Evolutionary conservation across 176 grass and related monocot species (phyloP), one percentile per base, ranked within the genome.

Genomic region (Oryza meridionalis): DNA sequence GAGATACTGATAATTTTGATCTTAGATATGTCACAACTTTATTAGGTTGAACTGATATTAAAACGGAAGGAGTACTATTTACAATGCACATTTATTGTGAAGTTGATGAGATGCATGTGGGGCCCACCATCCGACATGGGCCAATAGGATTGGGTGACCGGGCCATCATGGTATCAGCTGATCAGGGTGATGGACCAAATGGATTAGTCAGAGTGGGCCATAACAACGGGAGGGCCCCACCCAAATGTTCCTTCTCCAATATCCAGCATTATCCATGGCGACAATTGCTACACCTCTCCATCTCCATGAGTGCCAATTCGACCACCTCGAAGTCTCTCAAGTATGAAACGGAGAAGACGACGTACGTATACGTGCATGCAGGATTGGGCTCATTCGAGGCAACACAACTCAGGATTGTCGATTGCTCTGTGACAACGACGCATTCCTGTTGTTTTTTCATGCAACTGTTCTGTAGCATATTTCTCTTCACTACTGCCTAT

Each of bases 61-160:
- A 3, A 33, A 33, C 4, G 4, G 4, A 37, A 1, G 5, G 42
- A 43, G 1, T 2, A 3, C 1, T 62, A 62, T 24, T 62, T 24
- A 22, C 58, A 10, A n/a, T 0, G 49, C 14, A 5, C 58, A 62
- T 62, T 62, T 62, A 62, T 10, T 62, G 22, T 16, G 15, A 6
- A 2, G 19, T n/a, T 58, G 26, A 67, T 68, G 77, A 49, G 62
- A 67, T 9, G 42, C 25, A 2, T 13, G 58, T 14, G 0, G 58
- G 12, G n/a, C 25, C 40, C 74, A 14, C 29, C 17, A 14, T 50
- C 42, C 65, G 44, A 53, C 45, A 35, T 65, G 12, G 37, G 15
- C 27, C 71, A 40, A 75, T 37, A 7, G 71, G 81, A 83, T 74
- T 4, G 17, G 70, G 25, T 35, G 55, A 72, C 55, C 55, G 53